These are phyloP conservation scores for Neurospora sp. DNA, from an alignment of 495 filamentous ascomycete species.

Conservation along the genomic window DNA sequence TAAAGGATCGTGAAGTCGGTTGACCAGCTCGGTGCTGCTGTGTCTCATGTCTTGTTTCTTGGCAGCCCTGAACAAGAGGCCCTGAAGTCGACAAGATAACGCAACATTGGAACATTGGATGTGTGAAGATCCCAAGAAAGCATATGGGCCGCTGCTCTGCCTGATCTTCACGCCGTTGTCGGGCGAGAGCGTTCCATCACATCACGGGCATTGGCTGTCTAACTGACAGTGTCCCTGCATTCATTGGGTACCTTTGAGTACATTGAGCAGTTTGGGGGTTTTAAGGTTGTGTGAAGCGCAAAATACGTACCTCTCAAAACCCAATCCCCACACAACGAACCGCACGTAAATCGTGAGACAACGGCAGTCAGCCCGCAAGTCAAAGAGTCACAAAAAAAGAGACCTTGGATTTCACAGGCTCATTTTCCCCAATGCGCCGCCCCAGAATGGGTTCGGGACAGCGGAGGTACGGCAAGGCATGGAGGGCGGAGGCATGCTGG, in stretches of 20 bases:
- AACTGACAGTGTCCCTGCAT: not conserved
- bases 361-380: not conserved
- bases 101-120: not conserved
- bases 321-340: not conserved
- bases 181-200: not conserved
- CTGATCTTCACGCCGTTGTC: not conserved
- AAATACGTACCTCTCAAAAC: not conserved
- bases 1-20: not conserved
- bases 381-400: not conserved
- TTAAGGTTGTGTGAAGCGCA: not conserved
- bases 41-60: not conserved
- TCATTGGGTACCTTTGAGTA: not conserved
- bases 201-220: not conserved
- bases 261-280: not conserved
- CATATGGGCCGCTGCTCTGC: not conserved
- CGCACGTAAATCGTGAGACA: not conserved
- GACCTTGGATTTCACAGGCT: not conserved
- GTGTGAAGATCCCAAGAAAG: not conserved
- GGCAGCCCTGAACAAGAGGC: not conserved
- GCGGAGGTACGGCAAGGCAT: not conserved
- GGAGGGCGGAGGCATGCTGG: not conserved
- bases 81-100: not conserved
- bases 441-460: not conserved
- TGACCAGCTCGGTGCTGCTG: not conserved
- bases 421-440: not conserved